Base-by-base conservation (phyloP, 257 asterid species). In the Leptodermis oblonga region DNA sequence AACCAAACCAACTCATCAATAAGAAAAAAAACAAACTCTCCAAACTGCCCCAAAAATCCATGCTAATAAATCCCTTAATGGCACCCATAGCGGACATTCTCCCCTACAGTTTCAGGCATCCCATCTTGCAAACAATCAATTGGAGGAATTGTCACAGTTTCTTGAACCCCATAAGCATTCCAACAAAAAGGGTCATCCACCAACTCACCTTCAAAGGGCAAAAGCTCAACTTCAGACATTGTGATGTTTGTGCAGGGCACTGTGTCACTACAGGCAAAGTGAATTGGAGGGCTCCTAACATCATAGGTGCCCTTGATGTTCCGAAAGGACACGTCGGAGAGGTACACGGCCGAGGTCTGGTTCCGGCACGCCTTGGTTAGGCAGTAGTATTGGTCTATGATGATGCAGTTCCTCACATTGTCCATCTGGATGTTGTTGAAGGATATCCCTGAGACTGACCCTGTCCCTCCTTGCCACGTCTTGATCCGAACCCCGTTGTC, bases 391-490 rank as follows among this genome's bases (percentile, higher is more conserved):
- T 94, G 99, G 53, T 94, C 97, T 52, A 94, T 84, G 63, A 89
- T 89, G 11, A 91, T 86, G 61, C 99, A 83, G 79, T 94, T 94
- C 6, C 89, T 74, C 7, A 94, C 97, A 62, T 94, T 91, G 14
- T 94, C 97, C 97, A 91, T 89, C 53, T 94, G 92, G 13, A 94
- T 85, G 84, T 86, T 89, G 74, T 91, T 96, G 43, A 94, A 94
- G 37, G 82, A 74, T 58, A 94, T 79, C 33, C 89, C 87, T 1
- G 88, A 36, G 0, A 94, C 97, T 0, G 97, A 94, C 10, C 99
- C 97, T 36, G 95, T 70, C 14, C 99, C 99, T 18, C 99, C 97
- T 63, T 93, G 97, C 99, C 99, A 93, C 43, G 99, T 93, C 82
- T 93, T 93, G 81, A 93, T 88, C 77, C 97, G 75, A 0, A 93